Base-by-base conservation (phyloP, 768 basidiomycete species). In the Lentinula edodes region DNA sequence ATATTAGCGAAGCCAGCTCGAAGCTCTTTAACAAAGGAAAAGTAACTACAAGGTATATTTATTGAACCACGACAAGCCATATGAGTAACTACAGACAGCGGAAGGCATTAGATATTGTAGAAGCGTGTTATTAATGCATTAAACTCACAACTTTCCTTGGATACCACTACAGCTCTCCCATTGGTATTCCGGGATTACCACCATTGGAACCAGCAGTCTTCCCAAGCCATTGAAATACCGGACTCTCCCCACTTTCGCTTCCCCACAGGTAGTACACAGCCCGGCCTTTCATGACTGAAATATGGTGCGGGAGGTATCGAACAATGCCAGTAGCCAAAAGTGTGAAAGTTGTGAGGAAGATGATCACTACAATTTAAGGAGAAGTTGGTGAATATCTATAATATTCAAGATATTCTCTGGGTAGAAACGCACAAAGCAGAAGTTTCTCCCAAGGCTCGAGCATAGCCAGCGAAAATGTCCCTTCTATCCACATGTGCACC, bases 401-500 rank as follows among this genome's bases (percentile, higher is more conserved):
- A 28, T 32, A 32, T 45, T 12, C 3, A 50, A 23, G 46, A 48
- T 18, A 35, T 42, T 7, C 15, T 42, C 16, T 52, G 57, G 46
- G 13, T 23, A 36, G 55, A 2, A 32, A 77, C 87, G 69, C 68
- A 88, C 87, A 68, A 61, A 84, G 76, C 41, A 87, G 69, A 51
- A 81, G 66, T 66, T 86, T 85, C 77, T 89, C 89, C 88, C 87
- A 88, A 61, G 83, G 79, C 68, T 90, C 86, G 61, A 88, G 71
- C 66, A 88, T 78, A 34, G 79, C 77, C 43, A 88, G 73, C 6
- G 77, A 87, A 62, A 85, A 83, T 0, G 85, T 86, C 2, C 79
- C 73, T 69, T 87, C 86, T 38, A 89, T 70, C 74, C 81, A 76
- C 56, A 87, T 69, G 62, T 83, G 76, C 69, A 77, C 74, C 13